Conservation (phyloP, 1,284 basidiomycete species). For the Pseudozyma thailandica region DNA sequence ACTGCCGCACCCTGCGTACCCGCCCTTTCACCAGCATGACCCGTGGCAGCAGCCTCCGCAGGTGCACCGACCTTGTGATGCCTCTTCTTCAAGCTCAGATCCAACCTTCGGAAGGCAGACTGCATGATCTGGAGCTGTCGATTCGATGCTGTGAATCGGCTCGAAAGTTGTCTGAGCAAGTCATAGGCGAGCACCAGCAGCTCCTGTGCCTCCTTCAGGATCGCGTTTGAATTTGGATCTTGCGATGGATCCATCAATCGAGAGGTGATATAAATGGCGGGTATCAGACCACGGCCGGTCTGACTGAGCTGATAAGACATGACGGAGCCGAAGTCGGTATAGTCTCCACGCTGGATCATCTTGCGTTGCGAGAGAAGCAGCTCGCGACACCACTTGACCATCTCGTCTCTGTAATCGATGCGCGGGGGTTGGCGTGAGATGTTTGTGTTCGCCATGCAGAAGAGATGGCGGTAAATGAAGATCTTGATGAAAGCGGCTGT, state of each 20-base stretch:
- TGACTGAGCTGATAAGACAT: conserved; percentile 52
- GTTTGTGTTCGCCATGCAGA: conserved; percentile 35
- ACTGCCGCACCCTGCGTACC: conserved; percentile 7
- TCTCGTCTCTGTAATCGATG: conserved; percentile 45
- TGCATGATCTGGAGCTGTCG: conserved; percentile 54
- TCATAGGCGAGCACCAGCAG: conserved; percentile 48
- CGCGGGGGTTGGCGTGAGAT: conserved; percentile 42
- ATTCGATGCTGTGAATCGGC: conserved; percentile 40
- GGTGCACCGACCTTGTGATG: conserved; percentile 18
- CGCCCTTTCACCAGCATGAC: conserved; percentile 1
- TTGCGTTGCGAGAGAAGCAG: conserved; percentile 48
- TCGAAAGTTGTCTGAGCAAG: conserved; percentile 33
- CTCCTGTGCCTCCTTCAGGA: conserved; percentile 47
- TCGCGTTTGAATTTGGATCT: conserved; percentile 27
- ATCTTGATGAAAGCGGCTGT: conserved; percentile 50
- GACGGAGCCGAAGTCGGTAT: conserved; percentile 49
- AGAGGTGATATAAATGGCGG: conserved; percentile 47
- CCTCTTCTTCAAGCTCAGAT: conserved; percentile 41
- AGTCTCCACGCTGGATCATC: conserved; percentile 48
- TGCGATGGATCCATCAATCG: conserved; percentile 45
- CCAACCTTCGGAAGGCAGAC: conserved; percentile 38
- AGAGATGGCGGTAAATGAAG: conserved; percentile 46
- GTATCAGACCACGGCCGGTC: conserved; percentile 45
- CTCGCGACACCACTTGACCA: conserved; percentile 52
- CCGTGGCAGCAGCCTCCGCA: not conserved